Conservation (phyloP, 208 protist species). For the Dictyostelium gargantuum region DNA sequence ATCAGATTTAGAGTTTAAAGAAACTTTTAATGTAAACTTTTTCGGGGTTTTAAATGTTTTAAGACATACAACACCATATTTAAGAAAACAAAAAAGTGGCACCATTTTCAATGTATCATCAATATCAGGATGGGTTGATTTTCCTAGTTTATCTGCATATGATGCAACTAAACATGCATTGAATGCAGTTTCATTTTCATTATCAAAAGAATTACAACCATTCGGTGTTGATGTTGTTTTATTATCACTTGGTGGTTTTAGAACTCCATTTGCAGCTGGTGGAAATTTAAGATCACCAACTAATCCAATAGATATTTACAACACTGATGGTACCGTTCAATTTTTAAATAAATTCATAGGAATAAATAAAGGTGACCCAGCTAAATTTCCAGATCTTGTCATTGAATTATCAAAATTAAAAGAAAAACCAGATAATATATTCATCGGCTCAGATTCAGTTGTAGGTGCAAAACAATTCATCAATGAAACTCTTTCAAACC, state of each 20-base stretch:
- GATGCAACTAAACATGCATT: conserved; percentile 1
- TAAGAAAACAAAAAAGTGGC: background rate
- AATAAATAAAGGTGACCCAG: background rate
- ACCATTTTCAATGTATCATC: background rate
- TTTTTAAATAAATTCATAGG: background rate
- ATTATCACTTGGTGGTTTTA: background rate
- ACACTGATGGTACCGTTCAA: background rate
- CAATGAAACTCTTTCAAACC: background rate
- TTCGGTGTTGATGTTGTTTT: background rate
- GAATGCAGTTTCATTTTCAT: background rate
- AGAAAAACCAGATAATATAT: background rate
- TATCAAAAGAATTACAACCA: background rate
- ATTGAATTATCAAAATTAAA: background rate
- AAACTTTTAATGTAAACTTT: background rate
- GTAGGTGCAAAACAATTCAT: background rate
- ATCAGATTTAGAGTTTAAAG: background rate
- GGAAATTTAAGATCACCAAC: background rate
- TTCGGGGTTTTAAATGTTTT: background rate
- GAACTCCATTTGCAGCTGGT: background rate
- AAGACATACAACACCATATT: background rate
- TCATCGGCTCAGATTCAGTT: background rate
- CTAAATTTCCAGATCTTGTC: background rate
- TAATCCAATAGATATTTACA: background rate
- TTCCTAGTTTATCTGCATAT: background rate
- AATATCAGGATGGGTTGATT: background rate